Evolutionary conservation across 768 basidiomycete species (phyloP).

Genomic region (Leccinum uliginosum): DNA sequence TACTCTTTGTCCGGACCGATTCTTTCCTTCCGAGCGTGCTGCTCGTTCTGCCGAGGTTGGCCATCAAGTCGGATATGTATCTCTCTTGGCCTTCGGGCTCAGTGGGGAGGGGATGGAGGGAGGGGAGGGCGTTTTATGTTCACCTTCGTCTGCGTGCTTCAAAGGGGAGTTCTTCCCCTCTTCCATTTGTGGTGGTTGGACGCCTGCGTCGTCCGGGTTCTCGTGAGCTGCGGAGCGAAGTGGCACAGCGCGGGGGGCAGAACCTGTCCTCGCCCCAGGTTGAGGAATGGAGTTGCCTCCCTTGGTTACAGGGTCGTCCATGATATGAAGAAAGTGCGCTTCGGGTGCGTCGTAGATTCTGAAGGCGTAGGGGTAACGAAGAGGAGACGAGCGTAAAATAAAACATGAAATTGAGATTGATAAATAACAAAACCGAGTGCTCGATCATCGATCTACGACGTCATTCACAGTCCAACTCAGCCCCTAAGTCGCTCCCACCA

Average conservation of each 20-base stretch:
- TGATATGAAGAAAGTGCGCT: slow-evolving; percentile 20
- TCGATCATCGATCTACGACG: slow-evolving; percentile 12
- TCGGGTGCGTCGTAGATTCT: slow-evolving; percentile 40
- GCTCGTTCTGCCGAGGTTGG: background rate
- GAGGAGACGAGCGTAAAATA: background rate
- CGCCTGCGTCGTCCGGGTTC: background rate
- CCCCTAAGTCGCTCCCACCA: slow-evolving; percentile 8
- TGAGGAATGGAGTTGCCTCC: background rate
- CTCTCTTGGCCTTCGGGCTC: slow-evolving; percentile 8
- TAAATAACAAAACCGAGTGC: slow-evolving; percentile 22
- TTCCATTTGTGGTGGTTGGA: background rate
- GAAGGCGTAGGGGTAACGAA: slow-evolving; percentile 10
- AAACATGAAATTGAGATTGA: background rate
- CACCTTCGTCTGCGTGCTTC: background rate
- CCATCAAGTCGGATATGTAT: background rate
- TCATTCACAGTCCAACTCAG: slow-evolving; percentile 5
- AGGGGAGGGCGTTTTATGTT: slow-evolving; percentile 7
- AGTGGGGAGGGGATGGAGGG: slow-evolving; percentile 23
- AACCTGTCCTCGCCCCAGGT: background rate
- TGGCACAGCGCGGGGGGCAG: background rate
- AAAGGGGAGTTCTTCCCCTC: background rate
- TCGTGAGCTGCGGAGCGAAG: background rate
- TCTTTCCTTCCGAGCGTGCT: slow-evolving; percentile 10
- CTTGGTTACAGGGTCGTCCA: background rate
- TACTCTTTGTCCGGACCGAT: slow-evolving; percentile 21